phyloP scores from a whole-genome alignment of 768 basidiomycete genomes.

The Suillus discolor region DNA sequence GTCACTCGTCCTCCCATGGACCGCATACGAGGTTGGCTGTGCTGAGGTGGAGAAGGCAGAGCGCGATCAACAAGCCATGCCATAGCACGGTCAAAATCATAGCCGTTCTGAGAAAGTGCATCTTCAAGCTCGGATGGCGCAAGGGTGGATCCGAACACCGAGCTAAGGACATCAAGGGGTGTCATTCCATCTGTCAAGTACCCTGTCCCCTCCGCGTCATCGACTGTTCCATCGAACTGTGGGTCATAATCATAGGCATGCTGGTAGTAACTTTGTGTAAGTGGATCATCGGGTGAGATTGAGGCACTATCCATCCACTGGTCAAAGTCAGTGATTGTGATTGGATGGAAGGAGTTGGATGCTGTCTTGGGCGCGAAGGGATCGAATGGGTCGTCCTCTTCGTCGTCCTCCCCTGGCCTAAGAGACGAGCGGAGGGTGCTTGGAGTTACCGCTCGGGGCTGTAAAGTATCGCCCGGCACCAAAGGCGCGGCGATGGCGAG shows the following conservation, averaged over 20 bases:
- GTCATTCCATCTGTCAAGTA: slow-evolving; percentile 92
- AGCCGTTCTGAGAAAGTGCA: slow-evolving; percentile 83
- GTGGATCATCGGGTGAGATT: slow-evolving; percentile 53
- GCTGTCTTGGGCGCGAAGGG: slow-evolving; percentile 55
- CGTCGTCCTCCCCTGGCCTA: slow-evolving; percentile 59
- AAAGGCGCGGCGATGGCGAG: slow-evolving; percentile 92
- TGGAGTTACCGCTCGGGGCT: slow-evolving; percentile 62
- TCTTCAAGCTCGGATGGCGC: slow-evolving; percentile 93
- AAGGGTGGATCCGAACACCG: slow-evolving; percentile 90
- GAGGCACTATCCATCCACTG: slow-evolving; percentile 58
- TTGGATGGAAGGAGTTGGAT: slow-evolving; percentile 63
- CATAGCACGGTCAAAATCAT: slow-evolving; percentile 96
- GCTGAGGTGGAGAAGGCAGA: slow-evolving; percentile 46
- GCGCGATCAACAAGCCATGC: slow-evolving; percentile 86
- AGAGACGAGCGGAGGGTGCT: slow-evolving; percentile 71
- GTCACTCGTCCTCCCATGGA: slow-evolving; percentile 69
- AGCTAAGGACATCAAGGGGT: slow-evolving; percentile 93
- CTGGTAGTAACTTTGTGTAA: slow-evolving; percentile 32
- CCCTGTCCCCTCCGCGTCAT: slow-evolving; percentile 55
- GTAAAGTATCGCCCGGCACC: slow-evolving; percentile 64
- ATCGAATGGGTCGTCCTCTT: slow-evolving; percentile 87
- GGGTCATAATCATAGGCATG: slow-evolving; percentile 33
- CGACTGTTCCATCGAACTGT: slow-evolving; percentile 32
- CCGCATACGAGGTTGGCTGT: slow-evolving; percentile 49
- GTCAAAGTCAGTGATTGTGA: slow-evolving; percentile 66